phyloP scores from a whole-genome alignment of 306 rosid species.

The Hylodesmum podocarpum region DNA sequence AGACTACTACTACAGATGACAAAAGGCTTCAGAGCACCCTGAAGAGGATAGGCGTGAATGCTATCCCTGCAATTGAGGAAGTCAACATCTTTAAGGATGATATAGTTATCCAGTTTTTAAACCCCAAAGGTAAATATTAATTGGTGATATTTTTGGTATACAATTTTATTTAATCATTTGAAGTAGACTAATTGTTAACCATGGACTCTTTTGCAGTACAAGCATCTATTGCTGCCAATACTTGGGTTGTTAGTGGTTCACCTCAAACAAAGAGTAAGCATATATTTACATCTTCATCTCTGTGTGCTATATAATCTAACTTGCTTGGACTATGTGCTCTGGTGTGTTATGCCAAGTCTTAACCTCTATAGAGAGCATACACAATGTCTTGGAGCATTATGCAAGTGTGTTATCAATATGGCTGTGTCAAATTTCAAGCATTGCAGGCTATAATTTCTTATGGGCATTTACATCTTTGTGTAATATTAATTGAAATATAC shows the following conservation, averaged over 20 bases:
- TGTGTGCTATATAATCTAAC: neutral
- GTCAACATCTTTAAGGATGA: slow-evolving; percentile 94
- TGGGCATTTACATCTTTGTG: neutral
- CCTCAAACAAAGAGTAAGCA: slow-evolving; percentile 86
- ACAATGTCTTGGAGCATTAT: neutral
- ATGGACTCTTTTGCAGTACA: slow-evolving; percentile 59
- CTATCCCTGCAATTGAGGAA: slow-evolving; percentile 89
- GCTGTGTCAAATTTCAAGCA: neutral
- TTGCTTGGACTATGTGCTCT: neutral
- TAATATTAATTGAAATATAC: neutral
- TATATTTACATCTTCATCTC: neutral
- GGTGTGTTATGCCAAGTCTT: neutral
- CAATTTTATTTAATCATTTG: neutral
- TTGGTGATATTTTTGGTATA: neutral
- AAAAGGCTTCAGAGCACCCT: slow-evolving; percentile 92
- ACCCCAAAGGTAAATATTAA: slow-evolving; percentile 66
- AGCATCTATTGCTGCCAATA: slow-evolving; percentile 93
- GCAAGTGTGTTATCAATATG: neutral
- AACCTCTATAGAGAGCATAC: neutral
- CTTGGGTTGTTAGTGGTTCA: slow-evolving; percentile 96
- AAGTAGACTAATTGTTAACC: neutral
- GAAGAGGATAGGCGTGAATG: slow-evolving; percentile 93
- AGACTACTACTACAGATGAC: slow-evolving; percentile 88
- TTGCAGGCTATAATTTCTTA: neutral
- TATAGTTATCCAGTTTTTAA: slow-evolving; percentile 76